Conservation (phyloP, 2,329 filamentous ascomycete species). For the Podosphaera xanthii region DNA sequence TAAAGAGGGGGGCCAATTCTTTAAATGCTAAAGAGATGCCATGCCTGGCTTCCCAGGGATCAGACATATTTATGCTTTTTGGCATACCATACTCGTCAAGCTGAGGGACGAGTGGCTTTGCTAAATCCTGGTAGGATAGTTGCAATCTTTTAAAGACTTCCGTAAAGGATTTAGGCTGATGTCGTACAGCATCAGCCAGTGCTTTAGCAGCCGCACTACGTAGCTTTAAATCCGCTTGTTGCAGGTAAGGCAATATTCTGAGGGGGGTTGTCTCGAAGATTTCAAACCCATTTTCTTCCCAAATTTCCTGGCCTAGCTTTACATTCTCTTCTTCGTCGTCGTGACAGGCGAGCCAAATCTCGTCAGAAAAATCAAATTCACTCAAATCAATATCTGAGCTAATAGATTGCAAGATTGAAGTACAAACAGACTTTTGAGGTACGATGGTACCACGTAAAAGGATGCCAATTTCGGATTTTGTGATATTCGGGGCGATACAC, state of each 20-base stretch:
- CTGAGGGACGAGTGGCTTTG: slow-evolving; percentile 61
- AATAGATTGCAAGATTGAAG: slow-evolving; percentile 69
- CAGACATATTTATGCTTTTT: slow-evolving; percentile 63
- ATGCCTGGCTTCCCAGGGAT: slow-evolving; percentile 80
- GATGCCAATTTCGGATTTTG: slow-evolving; percentile 43
- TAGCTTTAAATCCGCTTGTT: slow-evolving; percentile 59
- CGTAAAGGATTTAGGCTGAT: slow-evolving; percentile 35
- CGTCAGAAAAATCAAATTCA: slow-evolving; percentile 63
- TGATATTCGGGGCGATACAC: slow-evolving; percentile 66
- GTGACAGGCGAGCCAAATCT: slow-evolving; percentile 84
- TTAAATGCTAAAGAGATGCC: slow-evolving; percentile 75
- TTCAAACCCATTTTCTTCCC: slow-evolving; percentile 76
- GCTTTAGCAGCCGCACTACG: slow-evolving; percentile 64
- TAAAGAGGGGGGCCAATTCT: slow-evolving; percentile 51
- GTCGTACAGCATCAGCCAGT: slow-evolving; percentile 48
- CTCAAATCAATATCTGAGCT: slow-evolving; percentile 81
- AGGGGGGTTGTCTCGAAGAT: slow-evolving; percentile 40
- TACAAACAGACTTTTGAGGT: slow-evolving; percentile 56
- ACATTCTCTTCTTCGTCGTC: slow-evolving; percentile 76
- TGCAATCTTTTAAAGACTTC: slow-evolving; percentile 42
- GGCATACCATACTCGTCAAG: slow-evolving; percentile 91
- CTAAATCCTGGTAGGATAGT: slow-evolving; percentile 50
- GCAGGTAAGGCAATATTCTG: slow-evolving; percentile 54
- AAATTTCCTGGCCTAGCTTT: slow-evolving; percentile 66
- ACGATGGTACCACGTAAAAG: slow-evolving; percentile 64